These are phyloP conservation scores for Noccaea caerulescens DNA, from an alignment of 345 rosid genomes.

Conservation along the genomic window DNA sequence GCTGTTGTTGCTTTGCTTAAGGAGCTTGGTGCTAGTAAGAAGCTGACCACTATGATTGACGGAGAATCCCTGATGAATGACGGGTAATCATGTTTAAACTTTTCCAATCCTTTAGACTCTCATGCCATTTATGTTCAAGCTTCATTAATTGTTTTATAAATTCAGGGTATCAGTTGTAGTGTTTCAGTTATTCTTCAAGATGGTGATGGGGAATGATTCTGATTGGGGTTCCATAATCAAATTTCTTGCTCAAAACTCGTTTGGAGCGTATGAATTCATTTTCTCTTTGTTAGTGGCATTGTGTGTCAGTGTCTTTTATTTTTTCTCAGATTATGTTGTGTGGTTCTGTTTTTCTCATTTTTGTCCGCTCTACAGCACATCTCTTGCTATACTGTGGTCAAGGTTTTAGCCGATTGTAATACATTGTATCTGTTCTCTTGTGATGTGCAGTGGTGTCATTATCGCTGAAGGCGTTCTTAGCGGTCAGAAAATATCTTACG, in stretches of 20 bases:
- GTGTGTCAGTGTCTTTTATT: not conserved
- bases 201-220: constrained; percentile 76
- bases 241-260: constrained; percentile 67
- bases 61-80: constrained; percentile 99
- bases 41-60: constrained; percentile 85
- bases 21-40: constrained; percentile 95
- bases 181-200: constrained; percentile 79
- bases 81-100: constrained; percentile 56
- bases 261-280: constrained; percentile 80
- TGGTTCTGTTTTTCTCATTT: constrained; percentile 30
- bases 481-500: constrained; percentile 44
- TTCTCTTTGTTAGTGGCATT: constrained; percentile 8
- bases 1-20: constrained; percentile 92
- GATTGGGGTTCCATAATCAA: constrained; percentile 58
- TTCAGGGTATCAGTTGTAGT: constrained; percentile 91
- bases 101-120: not conserved
- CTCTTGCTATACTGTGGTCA: not conserved
- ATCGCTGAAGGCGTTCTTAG: constrained; percentile 84
- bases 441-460: constrained; percentile 79
- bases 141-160: not conserved
- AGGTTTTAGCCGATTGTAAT: not conserved
- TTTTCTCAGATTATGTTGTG: constrained; percentile 33
- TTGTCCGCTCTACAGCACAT: not conserved
- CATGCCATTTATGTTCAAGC: constrained; percentile 5
- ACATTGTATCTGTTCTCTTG: constrained; percentile 23